Conservation (phyloP, 2,329 filamentous ascomycete genomes). For the Xylariales sp. region DNA sequence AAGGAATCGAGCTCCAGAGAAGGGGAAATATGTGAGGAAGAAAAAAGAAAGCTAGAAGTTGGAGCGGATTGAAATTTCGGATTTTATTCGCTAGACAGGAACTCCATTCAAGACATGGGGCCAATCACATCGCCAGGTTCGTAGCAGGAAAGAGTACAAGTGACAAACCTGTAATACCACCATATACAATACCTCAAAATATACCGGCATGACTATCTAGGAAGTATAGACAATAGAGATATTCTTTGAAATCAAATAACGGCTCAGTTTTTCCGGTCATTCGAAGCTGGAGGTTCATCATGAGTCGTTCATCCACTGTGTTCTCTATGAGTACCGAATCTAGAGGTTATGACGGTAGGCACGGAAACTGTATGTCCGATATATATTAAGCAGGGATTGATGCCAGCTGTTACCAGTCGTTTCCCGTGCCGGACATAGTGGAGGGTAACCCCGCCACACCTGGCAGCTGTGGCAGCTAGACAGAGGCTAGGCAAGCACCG, state of each 20-base stretch:
- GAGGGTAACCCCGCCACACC: constrained; percentile 36
- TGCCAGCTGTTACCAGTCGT: constrained; percentile 26
- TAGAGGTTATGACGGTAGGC: too few relatives aligned
- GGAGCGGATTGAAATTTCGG: constrained; percentile 18
- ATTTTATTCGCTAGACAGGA: constrained; percentile 28
- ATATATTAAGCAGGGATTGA: neutral
- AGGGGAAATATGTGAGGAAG: constrained; percentile 63
- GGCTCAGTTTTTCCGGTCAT: neutral
- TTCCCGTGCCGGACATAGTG: neutral
- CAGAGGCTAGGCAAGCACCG: neutral
- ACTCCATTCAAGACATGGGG: constrained; percentile 23
- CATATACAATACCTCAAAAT: neutral
- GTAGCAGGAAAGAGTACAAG: neutral
- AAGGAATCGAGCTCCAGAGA: constrained; percentile 53
- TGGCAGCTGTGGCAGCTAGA: constrained; percentile 30
- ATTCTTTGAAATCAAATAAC: constrained; percentile 1
- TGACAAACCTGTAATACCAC: neutral
- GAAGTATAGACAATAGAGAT: too few relatives aligned
- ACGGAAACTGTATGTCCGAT: too few relatives aligned
- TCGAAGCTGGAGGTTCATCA: neutral
- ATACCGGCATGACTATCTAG: neutral
- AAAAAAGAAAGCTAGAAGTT: constrained; percentile 46
- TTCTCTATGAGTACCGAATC: too few relatives aligned
- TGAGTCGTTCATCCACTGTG: too few relatives aligned
- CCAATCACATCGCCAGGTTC: constrained; percentile 39